Evolutionary conservation across 2,329 filamentous ascomycete genomes (phyloP).

Genomic region (Biscogniauxia marginata): DNA sequence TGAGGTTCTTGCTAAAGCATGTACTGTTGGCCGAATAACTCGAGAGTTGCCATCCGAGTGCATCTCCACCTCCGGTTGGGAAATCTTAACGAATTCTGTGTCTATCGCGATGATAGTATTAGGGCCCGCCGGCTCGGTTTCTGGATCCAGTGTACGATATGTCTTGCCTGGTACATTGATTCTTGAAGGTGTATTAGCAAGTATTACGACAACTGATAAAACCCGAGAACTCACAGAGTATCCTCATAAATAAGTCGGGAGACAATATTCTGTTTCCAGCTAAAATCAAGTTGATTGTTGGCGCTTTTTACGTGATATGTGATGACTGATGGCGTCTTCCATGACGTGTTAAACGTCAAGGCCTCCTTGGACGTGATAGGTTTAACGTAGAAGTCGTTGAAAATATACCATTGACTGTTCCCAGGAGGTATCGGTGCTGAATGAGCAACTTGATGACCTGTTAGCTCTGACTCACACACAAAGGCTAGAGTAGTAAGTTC

Average conservation of each 20-base stretch:
- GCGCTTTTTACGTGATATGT: constrained; percentile 80
- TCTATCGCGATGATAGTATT: constrained; percentile 84
- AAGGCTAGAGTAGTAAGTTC: constrained; percentile 14
- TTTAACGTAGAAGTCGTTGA: constrained; percentile 94
- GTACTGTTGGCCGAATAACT: constrained; percentile 86
- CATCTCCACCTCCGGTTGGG: constrained; percentile 92
- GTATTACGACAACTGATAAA: not conserved
- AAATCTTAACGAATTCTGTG: constrained; percentile 92
- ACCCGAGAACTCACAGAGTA: constrained; percentile 42
- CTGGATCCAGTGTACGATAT: constrained; percentile 57
- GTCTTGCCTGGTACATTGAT: constrained; percentile 48
- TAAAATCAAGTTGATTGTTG: constrained; percentile 78
- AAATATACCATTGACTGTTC: constrained; percentile 84
- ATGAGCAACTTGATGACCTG: constrained; percentile 54
- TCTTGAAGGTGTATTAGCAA: constrained; percentile 36
- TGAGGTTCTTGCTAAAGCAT: constrained; percentile 89
- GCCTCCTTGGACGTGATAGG: constrained; percentile 80
- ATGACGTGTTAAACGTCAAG: constrained; percentile 81
- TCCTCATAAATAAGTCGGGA: constrained; percentile 81
- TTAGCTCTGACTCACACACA: constrained; percentile 23
- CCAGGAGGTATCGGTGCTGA: constrained; percentile 58
- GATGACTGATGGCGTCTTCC: constrained; percentile 90
- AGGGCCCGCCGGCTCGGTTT: constrained; percentile 64
- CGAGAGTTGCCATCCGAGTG: constrained; percentile 91
- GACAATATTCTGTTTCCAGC: constrained; percentile 83